Evolutionary conservation across 2,329 filamentous ascomycete species (phyloP), one percentile per base, ranked within the genome.

Genomic region (Microdochium nivale): DNA sequence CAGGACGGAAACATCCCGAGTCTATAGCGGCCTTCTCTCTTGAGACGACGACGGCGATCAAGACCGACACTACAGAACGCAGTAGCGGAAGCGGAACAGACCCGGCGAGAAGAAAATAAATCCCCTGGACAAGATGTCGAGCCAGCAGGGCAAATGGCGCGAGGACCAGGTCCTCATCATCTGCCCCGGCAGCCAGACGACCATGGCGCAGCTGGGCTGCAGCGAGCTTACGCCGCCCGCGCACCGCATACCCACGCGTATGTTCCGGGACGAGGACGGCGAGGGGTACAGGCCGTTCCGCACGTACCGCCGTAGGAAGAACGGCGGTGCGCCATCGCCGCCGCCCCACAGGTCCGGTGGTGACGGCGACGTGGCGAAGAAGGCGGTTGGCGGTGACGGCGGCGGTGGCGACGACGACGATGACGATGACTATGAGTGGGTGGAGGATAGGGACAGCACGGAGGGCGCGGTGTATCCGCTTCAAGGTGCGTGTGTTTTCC

Each of bases 401-500:
- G 58, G 51, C 7, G 63, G 69, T 56, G 67, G 65, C 19, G 74
- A 76, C 52, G 72, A 74, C 21, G 65, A 62, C 11, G 69, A 74
- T 47, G 81, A 83, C 25, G 80, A 86, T 27, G 76, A 80, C 52
- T 72, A 75, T 53, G 80, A 90, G 60, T 95, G 86, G 71, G 87
- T 96, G 58, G 94, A 97, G 72, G 90, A 96, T 65, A 84, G 86
- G 23, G 85, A 92, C 51, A 90, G 89, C 54, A 84, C 87, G 53
- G 89, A 96, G 68, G 94, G 88, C 54, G 94, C 94, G 2, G 80
- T 96, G 51, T 96, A 90, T 74, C 94, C 94, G 11, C 83, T 99
- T 47, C 71, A 77, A 68, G 78, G 80, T 80, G 62, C 55, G 70
- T 59, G 46, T 48, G 7, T 44, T 23, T 44, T 14, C 47, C 23